Evolutionary conservation across 2,329 filamentous ascomycete species (phyloP).

Genomic region (Aquanectria penicillioides): DNA sequence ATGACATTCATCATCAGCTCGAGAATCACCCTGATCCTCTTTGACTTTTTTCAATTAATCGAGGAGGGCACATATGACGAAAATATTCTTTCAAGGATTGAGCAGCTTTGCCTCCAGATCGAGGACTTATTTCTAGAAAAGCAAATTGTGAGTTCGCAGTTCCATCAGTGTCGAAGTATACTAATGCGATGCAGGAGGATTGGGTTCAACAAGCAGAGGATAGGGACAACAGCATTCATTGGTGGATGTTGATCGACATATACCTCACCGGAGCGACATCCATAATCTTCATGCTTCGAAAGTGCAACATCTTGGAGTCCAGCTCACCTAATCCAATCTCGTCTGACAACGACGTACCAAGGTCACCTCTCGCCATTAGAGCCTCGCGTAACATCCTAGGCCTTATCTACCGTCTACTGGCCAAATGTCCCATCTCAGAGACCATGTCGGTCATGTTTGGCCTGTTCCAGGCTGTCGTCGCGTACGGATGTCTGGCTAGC

Average conservation of each 20-base stretch:
- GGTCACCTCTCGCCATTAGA: neutral
- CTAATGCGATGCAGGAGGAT: slow-evolving; percentile 15
- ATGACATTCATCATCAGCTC: slow-evolving; percentile 12
- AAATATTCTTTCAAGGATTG: neutral
- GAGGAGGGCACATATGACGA: neutral
- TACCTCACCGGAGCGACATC: slow-evolving; percentile 2
- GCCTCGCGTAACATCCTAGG: slow-evolving; percentile 10
- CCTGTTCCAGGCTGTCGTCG: slow-evolving; percentile 16
- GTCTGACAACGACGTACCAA: neutral
- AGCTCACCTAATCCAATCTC: neutral
- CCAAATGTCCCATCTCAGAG: neutral
- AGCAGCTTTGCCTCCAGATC: neutral
- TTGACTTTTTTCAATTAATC: slow-evolving; percentile 7
- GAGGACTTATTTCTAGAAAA: slow-evolving; percentile 6
- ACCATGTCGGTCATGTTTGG: slow-evolving; percentile 13
- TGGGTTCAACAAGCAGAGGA: slow-evolving; percentile 18
- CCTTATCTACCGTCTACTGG: slow-evolving; percentile 3
- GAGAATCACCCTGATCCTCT: slow-evolving; percentile 3
- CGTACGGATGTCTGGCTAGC: slow-evolving; percentile 11
- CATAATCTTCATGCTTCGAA: slow-evolving; percentile 20
- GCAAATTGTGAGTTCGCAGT: slow-evolving; percentile 4
- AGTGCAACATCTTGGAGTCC: slow-evolving; percentile 1
- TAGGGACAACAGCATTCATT: slow-evolving; percentile 9
- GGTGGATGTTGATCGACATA: slow-evolving; percentile 11
- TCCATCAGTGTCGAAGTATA: no score